Evolutionary conservation across 2,329 filamentous ascomycete genomes (phyloP).

Genomic region (Xenoacremonium recifei): DNA sequence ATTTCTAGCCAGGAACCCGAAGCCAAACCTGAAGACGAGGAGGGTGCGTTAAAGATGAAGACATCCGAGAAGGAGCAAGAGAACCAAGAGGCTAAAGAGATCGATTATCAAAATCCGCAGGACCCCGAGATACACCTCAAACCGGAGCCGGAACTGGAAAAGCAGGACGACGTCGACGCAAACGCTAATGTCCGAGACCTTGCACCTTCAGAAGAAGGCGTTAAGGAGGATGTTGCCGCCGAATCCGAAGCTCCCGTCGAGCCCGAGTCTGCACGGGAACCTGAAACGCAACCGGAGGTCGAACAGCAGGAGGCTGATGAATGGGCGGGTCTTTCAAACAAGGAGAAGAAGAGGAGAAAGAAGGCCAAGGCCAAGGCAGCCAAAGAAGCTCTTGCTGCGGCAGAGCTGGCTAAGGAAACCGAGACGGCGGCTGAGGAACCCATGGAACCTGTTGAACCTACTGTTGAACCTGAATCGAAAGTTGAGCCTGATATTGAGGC

Average conservation of each 20-base stretch:
- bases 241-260: constrained; percentile 16
- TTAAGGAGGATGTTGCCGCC: constrained; percentile 13
- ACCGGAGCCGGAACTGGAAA: constrained; percentile 26
- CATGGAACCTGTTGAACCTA: constrained; percentile 14
- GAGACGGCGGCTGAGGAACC: constrained; percentile 5
- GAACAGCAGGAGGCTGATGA: constrained; percentile 13
- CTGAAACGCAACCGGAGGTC: constrained; percentile 12
- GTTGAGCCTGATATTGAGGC: constrained; percentile 3
- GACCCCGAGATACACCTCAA: constrained; percentile 23
- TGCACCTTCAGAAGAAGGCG: constrained; percentile 14
- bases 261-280: constrained; percentile 11
- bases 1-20: constrained; percentile 22
- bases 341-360: constrained; percentile 1
- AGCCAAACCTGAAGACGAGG: constrained; percentile 28
- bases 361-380: not conserved
- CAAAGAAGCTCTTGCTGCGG: not conserved
- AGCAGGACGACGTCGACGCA: constrained; percentile 22
- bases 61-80: constrained; percentile 32
- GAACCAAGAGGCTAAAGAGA: constrained; percentile 33
- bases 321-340: not conserved
- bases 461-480: constrained; percentile 16
- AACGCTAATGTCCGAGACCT: constrained; percentile 20
- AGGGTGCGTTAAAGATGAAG: constrained; percentile 28
- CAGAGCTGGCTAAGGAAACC: not conserved
- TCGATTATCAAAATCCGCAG: constrained; percentile 27